Conservation (phyloP, 345 rosid genomes). For the Anacardium occidentale region DNA sequence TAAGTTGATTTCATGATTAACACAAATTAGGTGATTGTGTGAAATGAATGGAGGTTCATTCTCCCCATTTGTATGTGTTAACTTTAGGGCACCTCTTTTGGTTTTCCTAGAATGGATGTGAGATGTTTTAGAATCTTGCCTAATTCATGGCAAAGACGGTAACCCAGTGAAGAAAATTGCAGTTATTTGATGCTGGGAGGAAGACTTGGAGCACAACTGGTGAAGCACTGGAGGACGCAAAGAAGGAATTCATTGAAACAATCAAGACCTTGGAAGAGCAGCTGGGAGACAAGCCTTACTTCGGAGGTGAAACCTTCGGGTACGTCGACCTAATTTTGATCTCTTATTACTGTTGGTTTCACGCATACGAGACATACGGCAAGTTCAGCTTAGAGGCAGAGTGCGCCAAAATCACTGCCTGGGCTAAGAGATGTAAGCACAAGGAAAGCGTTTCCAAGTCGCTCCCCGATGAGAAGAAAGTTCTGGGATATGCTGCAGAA, state of each 20-base stretch:
- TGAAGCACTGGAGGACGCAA: slow-evolving; percentile 28
- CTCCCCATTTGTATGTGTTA: too few species aligned
- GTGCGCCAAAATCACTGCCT: slow-evolving; percentile 35
- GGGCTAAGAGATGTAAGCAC: slow-evolving; percentile 45
- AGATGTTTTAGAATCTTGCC: too few species aligned
- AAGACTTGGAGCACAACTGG: slow-evolving; percentile 17
- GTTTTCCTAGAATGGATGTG: too few species aligned
- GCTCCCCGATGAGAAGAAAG: slow-evolving; percentile 29
- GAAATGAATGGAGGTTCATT: too few species aligned
- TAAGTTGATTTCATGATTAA: too few species aligned
- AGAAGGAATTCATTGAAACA: slow-evolving; percentile 29
- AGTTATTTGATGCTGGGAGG: not conserved
- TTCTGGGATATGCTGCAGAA: slow-evolving; percentile 15
- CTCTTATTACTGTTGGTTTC: slow-evolving; percentile 28
- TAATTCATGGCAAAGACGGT: too few species aligned
- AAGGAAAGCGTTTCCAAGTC: slow-evolving; percentile 29
- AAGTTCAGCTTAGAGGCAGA: slow-evolving; percentile 29
- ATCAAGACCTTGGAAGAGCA: slow-evolving; percentile 32
- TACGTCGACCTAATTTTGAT: slow-evolving; percentile 26
- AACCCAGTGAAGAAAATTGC: not conserved
- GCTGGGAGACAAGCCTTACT: too few species aligned
- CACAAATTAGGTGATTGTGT: too few species aligned
- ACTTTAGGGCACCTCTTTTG: too few species aligned
- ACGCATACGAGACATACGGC: slow-evolving; percentile 29
- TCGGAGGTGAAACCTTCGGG: too few species aligned